Evolutionary conservation across 495 filamentous ascomycete species (phyloP).

Genomic region (Neurospora pannonica): DNA sequence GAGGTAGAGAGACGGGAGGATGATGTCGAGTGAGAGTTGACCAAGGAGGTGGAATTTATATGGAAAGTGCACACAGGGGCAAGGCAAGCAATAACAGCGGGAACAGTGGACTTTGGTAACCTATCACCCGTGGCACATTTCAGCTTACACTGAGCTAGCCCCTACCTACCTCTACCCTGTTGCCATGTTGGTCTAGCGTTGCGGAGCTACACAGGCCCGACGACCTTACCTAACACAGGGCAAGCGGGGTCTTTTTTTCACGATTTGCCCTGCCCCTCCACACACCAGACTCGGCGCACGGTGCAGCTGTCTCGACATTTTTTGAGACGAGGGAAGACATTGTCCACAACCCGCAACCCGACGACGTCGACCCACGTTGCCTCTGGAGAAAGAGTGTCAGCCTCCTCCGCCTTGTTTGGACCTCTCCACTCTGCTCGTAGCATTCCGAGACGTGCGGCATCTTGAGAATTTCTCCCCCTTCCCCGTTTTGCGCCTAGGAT

Average conservation of each 20-base stretch:
- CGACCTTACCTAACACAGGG: not conserved
- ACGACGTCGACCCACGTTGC: conserved; percentile 9
- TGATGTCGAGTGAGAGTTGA: not conserved
- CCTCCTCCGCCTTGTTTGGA: not conserved
- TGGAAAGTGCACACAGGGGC: not conserved
- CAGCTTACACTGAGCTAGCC: conserved; percentile 8
- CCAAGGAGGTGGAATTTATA: not conserved
- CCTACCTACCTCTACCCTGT: conserved; percentile 5
- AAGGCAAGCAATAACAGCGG: not conserved
- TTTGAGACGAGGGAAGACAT: conserved; percentile 1
- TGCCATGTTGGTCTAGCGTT: not conserved
- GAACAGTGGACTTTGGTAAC: conserved; percentile 1
- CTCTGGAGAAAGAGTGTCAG: conserved; percentile 1
- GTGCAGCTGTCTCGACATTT: conserved; percentile 2
- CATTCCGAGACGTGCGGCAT: conserved; percentile 1
- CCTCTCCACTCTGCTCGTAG: not conserved
- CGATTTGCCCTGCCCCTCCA: conserved; percentile 11
- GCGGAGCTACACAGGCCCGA: not conserved
- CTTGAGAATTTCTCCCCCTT: not conserved
- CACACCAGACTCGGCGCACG: conserved; percentile 2
- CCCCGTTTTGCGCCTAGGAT: conserved; percentile 1
- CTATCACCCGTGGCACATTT: conserved; percentile 14
- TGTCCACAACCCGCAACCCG: not conserved
- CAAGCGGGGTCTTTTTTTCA: not conserved
- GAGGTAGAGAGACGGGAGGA: too few species aligned